Percentiles rank a stretch among this genome's conserved stretches.
Evolutionary conservation across 2,329 filamentous ascomycete species (phyloP).

Genomic region (Plenodomus tracheiphilus): DNA sequence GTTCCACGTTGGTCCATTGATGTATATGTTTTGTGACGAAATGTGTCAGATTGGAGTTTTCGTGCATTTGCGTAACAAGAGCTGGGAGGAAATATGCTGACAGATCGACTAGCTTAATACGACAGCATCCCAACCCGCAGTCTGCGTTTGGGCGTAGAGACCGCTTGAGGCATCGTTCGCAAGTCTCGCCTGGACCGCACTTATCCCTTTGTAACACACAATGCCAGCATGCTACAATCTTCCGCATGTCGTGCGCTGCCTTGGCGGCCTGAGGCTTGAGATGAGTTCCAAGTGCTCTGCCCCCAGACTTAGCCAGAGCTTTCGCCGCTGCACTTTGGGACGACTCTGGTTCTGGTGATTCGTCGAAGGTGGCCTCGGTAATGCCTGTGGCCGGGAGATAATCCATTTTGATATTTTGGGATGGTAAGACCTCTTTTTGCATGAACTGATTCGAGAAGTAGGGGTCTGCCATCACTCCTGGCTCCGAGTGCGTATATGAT

Average conservation of each 20-base stretch:
- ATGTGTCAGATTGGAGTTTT: conserved; percentile 48
- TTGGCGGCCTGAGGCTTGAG: conserved; percentile 42
- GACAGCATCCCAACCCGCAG: conserved; percentile 50
- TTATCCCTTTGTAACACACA: conserved; percentile 54
- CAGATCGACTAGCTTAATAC: conserved; percentile 52
- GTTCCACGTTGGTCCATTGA: conserved; percentile 40
- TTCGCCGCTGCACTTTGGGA: conserved; percentile 21
- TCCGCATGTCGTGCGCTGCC: conserved; percentile 51
- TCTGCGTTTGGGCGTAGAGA: conserved; percentile 43
- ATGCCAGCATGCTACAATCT: conserved; percentile 53
- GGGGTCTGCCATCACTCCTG: conserved; percentile 23
- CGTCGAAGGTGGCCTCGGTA: conserved; percentile 23
- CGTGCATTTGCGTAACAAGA: conserved; percentile 47
- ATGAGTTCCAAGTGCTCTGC: conserved; percentile 45
- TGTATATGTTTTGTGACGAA: conserved; percentile 45
- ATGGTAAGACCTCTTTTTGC: conserved; percentile 4
- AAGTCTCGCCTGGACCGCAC: conserved; percentile 46
- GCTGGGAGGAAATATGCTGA: conserved; percentile 50
- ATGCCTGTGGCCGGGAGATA: conserved; percentile 11
- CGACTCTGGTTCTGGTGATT: conserved; percentile 33
- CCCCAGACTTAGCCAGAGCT: conserved; percentile 38
- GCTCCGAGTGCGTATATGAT: conserved; percentile 31
- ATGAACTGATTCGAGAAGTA: conserved; percentile 14
- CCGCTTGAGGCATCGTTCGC: conserved; percentile 46
- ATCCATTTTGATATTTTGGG: conserved; percentile 8